Evolutionary conservation across 768 basidiomycete species (phyloP).

Genomic region (Neoboletus brunneissimus): DNA sequence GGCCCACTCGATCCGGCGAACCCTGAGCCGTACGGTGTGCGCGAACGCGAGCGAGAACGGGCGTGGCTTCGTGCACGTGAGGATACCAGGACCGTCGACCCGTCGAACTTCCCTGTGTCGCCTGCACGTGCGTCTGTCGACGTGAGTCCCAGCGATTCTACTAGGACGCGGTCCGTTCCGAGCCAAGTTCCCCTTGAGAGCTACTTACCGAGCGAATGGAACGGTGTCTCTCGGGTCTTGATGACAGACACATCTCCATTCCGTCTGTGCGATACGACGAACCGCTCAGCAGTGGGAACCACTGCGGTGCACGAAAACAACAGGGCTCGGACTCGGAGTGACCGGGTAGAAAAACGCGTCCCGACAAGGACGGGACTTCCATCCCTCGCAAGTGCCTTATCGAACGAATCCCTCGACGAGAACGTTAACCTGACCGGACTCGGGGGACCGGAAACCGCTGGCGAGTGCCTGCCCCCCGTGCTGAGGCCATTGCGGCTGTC

Average conservation of each 20-base stretch:
- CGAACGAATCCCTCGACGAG: constrained; percentile 17
- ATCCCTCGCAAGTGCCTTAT: constrained; percentile 17
- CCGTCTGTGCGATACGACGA: neutral
- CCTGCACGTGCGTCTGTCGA: neutral
- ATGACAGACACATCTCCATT: neutral
- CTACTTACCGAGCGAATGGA: constrained; percentile 2
- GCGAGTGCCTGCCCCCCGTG: constrained; percentile 18
- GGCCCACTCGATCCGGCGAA: constrained; percentile 28
- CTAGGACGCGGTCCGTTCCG: neutral
- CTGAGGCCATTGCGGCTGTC: constrained; percentile 22
- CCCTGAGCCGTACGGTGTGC: constrained; percentile 14
- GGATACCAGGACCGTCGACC: neutral
- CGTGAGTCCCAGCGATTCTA: neutral
- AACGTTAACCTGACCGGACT: constrained; percentile 8
- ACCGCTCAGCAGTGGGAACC: neutral
- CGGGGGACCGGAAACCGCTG: neutral
- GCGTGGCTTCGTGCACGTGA: neutral
- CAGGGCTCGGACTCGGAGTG: neutral
- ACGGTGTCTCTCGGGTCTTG: neutral
- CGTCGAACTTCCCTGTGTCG: neutral
- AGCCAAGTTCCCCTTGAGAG: neutral
- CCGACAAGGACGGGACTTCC: constrained; percentile 10
- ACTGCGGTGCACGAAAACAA: neutral
- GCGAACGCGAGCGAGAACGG: constrained; percentile 1
- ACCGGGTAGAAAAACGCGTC: neutral